These are phyloP conservation scores for Chara braunii DNA, from an alignment of 139 green algal genomes.

Conservation along the genomic window DNA sequence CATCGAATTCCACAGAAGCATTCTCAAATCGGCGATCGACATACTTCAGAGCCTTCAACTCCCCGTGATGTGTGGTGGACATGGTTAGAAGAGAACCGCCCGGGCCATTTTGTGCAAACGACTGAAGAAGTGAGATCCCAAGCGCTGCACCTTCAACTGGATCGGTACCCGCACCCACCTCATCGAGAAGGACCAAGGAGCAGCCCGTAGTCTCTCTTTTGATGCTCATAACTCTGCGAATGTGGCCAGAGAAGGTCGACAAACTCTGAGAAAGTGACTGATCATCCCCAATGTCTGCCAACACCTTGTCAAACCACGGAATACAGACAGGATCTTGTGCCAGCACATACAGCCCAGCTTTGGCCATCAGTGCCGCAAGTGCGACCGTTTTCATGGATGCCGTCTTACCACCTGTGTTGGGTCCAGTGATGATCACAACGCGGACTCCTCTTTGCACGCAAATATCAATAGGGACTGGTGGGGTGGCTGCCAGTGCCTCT, in stretches of 20 bases:
- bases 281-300: constrained; percentile 83
- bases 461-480: constrained; percentile 47
- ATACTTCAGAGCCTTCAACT: constrained; percentile 51
- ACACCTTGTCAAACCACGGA: constrained; percentile 46
- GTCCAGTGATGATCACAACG: constrained; percentile 67
- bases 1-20: constrained; percentile 50
- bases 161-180: constrained; percentile 90
- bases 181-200: constrained; percentile 86
- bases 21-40: constrained; percentile 44
- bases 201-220: not conserved
- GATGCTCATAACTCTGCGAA: constrained; percentile 10
- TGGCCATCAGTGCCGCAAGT: constrained; percentile 66
- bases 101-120: constrained; percentile 13
- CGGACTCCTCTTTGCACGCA: constrained; percentile 36
- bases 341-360: constrained; percentile 39
- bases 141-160: constrained; percentile 82
- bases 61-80: constrained; percentile 49
- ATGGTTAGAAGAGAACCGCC: constrained; percentile 34
- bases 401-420: constrained; percentile 96
- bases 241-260: constrained; percentile 90
- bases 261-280: constrained; percentile 78
- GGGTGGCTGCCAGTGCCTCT: not conserved
- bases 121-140: constrained; percentile 69
- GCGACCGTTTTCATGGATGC: constrained; percentile 81
- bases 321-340: not conserved